A percentile compares a stretch with the other conserved stretches of the same genome.
phyloP scores from a whole-genome alignment of 1,139 yeast species.

The Lodderomyces margitis region DNA sequence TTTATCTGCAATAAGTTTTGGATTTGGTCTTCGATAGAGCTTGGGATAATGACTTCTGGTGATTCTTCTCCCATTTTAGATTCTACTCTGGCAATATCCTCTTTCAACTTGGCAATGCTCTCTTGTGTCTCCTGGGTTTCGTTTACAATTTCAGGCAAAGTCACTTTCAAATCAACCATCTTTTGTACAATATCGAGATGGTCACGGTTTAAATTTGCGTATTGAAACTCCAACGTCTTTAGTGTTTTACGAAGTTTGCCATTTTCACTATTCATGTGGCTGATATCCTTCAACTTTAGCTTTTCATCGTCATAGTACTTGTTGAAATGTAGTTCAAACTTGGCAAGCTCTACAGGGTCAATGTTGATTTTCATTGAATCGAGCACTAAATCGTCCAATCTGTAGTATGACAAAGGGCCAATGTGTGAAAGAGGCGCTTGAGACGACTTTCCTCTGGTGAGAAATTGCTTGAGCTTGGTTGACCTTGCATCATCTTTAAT shows the following conservation, averaged over 20 bases:
- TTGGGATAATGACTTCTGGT: conserved; percentile 22
- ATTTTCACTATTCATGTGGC: conserved; percentile 59
- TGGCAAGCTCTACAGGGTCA: conserved; percentile 65
- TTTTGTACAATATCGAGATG: conserved; percentile 52
- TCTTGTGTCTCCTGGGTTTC: conserved; percentile 68
- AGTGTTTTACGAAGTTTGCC: conserved; percentile 74
- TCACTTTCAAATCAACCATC: conserved; percentile 41
- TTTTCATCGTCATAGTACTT: conserved; percentile 70
- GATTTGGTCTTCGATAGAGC: conserved; percentile 46
- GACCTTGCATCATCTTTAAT: not conserved
- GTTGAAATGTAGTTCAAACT: conserved; percentile 71
- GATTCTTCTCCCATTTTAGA: conserved; percentile 27
- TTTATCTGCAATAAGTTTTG: conserved; percentile 45
- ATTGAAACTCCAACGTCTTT: conserved; percentile 68
- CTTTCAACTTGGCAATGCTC: conserved; percentile 57
- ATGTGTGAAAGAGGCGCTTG: conserved; percentile 8
- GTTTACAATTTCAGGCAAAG: conserved; percentile 59
- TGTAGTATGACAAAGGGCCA: conserved; percentile 36
- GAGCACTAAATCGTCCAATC: conserved; percentile 68
- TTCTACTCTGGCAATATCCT: conserved; percentile 53
- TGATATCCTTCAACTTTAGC: conserved; percentile 69
- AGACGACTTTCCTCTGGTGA: conserved; percentile 5
- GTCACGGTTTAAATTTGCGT: conserved; percentile 70
- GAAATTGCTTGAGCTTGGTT: conserved; percentile 1
- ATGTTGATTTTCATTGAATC: conserved; percentile 76